Evolutionary conservation across 1,284 basidiomycete species (phyloP), one percentile per base, ranked within the genome.

Genomic region (Cryptococcus hybrid): DNA sequence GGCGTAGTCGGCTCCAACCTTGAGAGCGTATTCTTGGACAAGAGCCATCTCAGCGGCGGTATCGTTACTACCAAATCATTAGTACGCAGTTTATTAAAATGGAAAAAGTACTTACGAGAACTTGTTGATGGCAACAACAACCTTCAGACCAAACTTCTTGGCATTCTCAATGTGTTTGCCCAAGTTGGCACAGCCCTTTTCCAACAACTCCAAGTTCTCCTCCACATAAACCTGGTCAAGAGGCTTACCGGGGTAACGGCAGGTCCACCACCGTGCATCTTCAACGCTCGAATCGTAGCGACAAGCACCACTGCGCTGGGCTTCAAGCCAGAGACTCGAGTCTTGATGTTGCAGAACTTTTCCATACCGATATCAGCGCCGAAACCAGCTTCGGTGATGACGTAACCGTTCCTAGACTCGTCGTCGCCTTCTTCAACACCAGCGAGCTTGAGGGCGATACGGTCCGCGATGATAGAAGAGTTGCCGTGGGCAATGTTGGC

Each of bases 331-430:
- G 90, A 94, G 57, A 92, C 84, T 58, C 96, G 87, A 76, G 95
- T 98, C 81, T 99, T 99, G 84, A 99, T 99, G 81, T 99, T 97
- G 84, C 93, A 98, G 84, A 99, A 99, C 80, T 99, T 94, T 81
- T 94, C 91, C 90, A 94, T 92, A 63, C 93, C 95, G 86, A 99
- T 99, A 78, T 99, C 95, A 30, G 96, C 95, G 62, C 95, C 96
- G 78, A 99, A 99, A 30, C 95, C 95, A 71, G 94, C 95, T 80
- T 99, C 95, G 42, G 95, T 99, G 67, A 99, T 86, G 58, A 99
- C 96, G 71, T 97, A 99, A 40, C 95, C 95, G 47, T 88, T 86
- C 58, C 87, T 86, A 57, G 88, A 86, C 8, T 86, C 68, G 1
- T 85, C 80, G 71, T 98, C 95, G 54, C 93, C 94, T 67, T 89